Evolutionary conservation across 441 rosid species (phyloP), one percentile per base, ranked within the genome.

Genomic region (Corymbia calophylla): DNA sequence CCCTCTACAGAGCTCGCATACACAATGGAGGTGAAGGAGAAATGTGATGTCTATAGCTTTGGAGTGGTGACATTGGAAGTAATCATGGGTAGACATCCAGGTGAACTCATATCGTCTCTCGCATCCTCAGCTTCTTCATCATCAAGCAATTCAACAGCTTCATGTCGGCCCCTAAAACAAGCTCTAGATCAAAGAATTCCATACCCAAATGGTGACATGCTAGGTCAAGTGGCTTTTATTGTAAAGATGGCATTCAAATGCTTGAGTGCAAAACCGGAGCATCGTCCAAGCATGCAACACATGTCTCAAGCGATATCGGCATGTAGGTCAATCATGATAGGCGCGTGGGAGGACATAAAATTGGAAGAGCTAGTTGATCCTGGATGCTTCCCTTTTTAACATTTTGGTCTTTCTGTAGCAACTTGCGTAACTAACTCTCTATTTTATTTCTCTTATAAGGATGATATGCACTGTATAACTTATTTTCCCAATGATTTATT

Each of bases 351-450:
- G 68, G 32, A 62, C 68, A 62, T 29, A 27, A 62, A 62, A 62
- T 62, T 62, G 32, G 31, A 62, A 62, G 68, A 62, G 2, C 32
- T 62, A 3, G 32, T 62, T 6, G 3, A 62, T 62, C 68, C 4
- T 3, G 2, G 0, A 58, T 58, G 64, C 64, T 25, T 58, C 14
- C 1, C 0, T 7, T 56, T 21, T 56, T 56, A 2, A 56, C 13
- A 23, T 27, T 60, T 11, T 60, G n/a, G 64, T 5, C 64, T 27
- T 60, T 60, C 7, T 11, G 7, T 12, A 25, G 15, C 31, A 4
- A 16, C 31, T 25, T 58, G n/a, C 3, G 15, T 25, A 5, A 12
- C n/a, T 25, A 25, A 31, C 2, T 60, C 64, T 60, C 64, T 14
- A 5, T 27, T 27, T 11, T 25, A 27, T 25, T 60, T 10, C n/a